phyloP scores from a whole-genome alignment of 1,284 basidiomycete genomes.

The Sanghuangporus baumii region DNA sequence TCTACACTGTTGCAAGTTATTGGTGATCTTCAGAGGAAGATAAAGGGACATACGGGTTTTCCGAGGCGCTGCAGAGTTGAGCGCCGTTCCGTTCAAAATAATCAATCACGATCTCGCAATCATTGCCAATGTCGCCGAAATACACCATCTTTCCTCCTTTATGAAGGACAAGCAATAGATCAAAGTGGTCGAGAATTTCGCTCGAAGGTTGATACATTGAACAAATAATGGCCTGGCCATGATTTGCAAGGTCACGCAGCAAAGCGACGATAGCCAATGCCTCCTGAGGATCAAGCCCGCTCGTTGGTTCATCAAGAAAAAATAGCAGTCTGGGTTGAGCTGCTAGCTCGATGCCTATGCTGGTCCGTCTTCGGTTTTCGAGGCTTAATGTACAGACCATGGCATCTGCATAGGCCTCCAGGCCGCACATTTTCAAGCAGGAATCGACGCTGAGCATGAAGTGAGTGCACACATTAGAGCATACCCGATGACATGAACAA shows the following conservation, averaged over 20 bases:
- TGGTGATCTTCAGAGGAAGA: neutral
- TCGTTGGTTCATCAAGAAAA: slow-evolving; percentile 81
- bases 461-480: neutral
- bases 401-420: slow-evolving; percentile 67
- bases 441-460: slow-evolving; percentile 56
- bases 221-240: slow-evolving; percentile 39
- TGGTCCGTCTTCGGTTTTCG: slow-evolving; percentile 75
- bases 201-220: slow-evolving; percentile 54
- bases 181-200: slow-evolving; percentile 70
- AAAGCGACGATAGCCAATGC: slow-evolving; percentile 84
- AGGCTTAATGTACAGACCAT: slow-evolving; percentile 72
- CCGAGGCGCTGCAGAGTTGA: slow-evolving; percentile 30
- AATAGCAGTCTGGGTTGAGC: slow-evolving; percentile 73
- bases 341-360: slow-evolving; percentile 79
- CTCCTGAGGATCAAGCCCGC: slow-evolving; percentile 83
- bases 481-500: neutral
- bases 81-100: slow-evolving; percentile 69
- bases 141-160: slow-evolving; percentile 75
- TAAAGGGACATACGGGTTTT: slow-evolving; percentile 34
- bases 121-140: slow-evolving; percentile 70
- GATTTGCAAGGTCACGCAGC: slow-evolving; percentile 51
- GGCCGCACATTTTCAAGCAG: slow-evolving; percentile 74
- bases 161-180: slow-evolving; percentile 49
- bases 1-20: slow-evolving; percentile 31
- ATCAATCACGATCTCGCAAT: slow-evolving; percentile 48